Conservation (phyloP, 352 stramenopile genomes). For the Phytophthora syringae region DNA sequence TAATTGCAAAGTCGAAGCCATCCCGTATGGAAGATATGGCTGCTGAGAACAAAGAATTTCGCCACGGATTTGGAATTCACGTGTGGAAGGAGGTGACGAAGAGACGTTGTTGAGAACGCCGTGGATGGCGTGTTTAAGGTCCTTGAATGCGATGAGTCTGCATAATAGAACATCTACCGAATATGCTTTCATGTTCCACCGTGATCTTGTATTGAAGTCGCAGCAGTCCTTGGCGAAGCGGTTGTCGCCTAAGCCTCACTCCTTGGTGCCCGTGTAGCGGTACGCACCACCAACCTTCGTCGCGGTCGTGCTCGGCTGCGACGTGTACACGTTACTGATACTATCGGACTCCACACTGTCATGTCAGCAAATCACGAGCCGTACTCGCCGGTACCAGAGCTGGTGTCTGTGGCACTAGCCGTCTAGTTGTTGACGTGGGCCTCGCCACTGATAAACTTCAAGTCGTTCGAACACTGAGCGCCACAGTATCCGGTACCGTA, state of each 20-base stretch:
- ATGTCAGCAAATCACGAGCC: slow-evolving; percentile 66
- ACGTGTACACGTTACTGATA: slow-evolving; percentile 45
- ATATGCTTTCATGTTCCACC: too few species aligned
- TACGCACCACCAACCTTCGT: slow-evolving; percentile 32
- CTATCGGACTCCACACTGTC: slow-evolving; percentile 65
- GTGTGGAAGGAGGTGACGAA: too few species aligned
- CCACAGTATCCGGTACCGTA: slow-evolving; percentile 50
- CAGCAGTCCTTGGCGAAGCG: slow-evolving; percentile 33
- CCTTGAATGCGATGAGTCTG: too few species aligned
- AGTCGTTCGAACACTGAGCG: slow-evolving; percentile 58
- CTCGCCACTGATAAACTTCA: slow-evolving; percentile 73
- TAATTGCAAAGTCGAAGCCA: too few species aligned
- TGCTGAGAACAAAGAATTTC: too few species aligned
- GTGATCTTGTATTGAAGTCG: too few species aligned
- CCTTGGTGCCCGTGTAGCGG: slow-evolving; percentile 5
- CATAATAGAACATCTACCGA: too few species aligned
- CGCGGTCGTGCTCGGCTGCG: slow-evolving; percentile 39
- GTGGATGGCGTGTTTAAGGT: too few species aligned
- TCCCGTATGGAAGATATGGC: too few species aligned
- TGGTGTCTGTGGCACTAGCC: slow-evolving; percentile 33
- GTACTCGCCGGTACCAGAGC: slow-evolving; percentile 45
- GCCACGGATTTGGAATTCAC: too few species aligned
- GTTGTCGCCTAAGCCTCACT: slow-evolving; percentile 16
- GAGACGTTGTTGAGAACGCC: too few species aligned
- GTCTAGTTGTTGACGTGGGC: slow-evolving; percentile 64